Evolutionary conservation across 192 early-diverging fungal species (phyloP).

Genomic region (Coemansia umbellata): DNA sequence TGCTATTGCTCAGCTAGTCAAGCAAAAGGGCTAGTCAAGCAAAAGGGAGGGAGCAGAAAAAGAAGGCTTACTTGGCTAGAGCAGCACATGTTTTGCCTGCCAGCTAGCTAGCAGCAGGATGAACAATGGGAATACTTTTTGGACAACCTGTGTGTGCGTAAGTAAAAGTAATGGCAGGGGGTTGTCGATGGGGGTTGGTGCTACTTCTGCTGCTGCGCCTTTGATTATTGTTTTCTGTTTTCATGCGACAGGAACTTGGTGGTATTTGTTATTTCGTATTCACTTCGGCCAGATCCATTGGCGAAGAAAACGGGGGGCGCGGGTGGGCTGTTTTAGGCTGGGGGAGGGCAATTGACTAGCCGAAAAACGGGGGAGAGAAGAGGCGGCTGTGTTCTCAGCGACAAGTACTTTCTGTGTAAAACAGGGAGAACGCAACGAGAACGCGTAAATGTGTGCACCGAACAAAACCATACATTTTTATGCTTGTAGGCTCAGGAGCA

Average conservation of each 20-base stretch:
- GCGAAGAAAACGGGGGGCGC: background rate
- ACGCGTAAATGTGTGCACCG: conserved; percentile 7
- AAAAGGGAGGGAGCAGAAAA: too few relatives aligned
- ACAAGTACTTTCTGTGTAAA: background rate
- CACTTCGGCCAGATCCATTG: conserved; percentile 1
- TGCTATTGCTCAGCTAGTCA: too few relatives aligned
- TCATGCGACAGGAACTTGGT: background rate
- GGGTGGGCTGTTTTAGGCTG: conserved; percentile 5
- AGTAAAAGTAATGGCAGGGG: background rate
- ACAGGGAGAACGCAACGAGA: background rate
- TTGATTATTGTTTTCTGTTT: background rate
- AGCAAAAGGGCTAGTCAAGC: too few relatives aligned
- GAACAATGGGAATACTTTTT: background rate
- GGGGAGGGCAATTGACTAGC: background rate
- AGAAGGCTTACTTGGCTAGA: too few relatives aligned
- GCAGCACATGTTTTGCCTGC: too few relatives aligned
- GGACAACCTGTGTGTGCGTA: too few relatives aligned
- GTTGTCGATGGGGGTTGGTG: background rate
- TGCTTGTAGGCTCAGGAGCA: background rate
- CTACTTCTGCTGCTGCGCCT: conserved; percentile 5
- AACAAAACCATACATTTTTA: background rate
- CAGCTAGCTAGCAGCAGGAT: too few relatives aligned
- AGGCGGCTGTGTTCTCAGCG: background rate
- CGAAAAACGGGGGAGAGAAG: background rate
- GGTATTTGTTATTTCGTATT: conserved; percentile 5